Evolutionary conservation across 768 basidiomycete genomes (phyloP).

Genomic region (Kondoa malvinella): DNA sequence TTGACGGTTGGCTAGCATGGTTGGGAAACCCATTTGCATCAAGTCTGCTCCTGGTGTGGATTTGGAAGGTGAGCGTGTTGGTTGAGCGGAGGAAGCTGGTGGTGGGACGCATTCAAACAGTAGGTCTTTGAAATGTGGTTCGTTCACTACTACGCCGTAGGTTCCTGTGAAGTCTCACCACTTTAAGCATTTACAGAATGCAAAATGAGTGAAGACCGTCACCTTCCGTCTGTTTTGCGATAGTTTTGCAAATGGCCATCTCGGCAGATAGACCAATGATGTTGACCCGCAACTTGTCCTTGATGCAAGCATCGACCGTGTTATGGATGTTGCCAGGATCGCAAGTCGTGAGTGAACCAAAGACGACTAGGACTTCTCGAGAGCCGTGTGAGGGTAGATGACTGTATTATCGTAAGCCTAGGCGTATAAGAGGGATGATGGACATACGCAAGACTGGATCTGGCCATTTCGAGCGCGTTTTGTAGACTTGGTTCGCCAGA

Average conservation of each 20-base stretch:
- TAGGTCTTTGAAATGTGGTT: constrained; percentile 89
- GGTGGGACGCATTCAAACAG: constrained; percentile 91
- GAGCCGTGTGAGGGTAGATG: constrained; percentile 97
- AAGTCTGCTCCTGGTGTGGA: constrained; percentile 54
- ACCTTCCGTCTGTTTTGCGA: constrained; percentile 87
- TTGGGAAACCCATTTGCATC: constrained; percentile 99
- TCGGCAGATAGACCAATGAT: constrained; percentile 90
- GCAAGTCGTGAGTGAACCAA: constrained; percentile 87
- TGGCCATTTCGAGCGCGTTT: constrained; percentile 94
- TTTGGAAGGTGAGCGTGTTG: constrained; percentile 41
- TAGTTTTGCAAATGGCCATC: constrained; percentile 89
- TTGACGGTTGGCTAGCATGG: constrained; percentile 53
- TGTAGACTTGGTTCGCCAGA: constrained; percentile 86
- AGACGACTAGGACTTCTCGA: constrained; percentile 80
- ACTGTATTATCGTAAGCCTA: constrained; percentile 38
- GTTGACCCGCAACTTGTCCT: constrained; percentile 67
- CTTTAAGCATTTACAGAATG: not conserved
- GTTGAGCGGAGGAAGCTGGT: constrained; percentile 40
- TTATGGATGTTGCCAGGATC: constrained; percentile 95
- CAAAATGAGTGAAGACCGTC: constrained; percentile 7
- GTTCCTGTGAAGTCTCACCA: constrained; percentile 40
- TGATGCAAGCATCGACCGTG: constrained; percentile 67
- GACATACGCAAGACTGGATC: constrained; percentile 69
- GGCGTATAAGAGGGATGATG: not conserved
- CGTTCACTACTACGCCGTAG: constrained; percentile 95